Evolutionary conservation across 495 filamentous ascomycete genomes (phyloP).

Genomic region (Lepidopterella palustris): DNA sequence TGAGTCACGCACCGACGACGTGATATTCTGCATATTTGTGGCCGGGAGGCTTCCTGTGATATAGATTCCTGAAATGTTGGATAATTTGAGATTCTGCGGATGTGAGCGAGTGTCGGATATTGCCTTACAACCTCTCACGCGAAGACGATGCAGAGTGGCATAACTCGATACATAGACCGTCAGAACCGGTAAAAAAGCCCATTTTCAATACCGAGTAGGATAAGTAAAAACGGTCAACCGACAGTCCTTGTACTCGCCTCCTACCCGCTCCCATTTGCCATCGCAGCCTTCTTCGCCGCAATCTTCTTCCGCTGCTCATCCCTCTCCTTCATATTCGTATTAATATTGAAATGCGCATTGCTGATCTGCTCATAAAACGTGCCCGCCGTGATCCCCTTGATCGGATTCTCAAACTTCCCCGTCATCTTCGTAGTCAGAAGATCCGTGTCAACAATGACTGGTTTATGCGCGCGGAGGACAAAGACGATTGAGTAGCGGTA

Average conservation of each 20-base stretch:
- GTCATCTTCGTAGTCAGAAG: constrained; percentile 17
- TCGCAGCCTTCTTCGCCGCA: neutral
- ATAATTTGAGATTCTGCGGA: neutral
- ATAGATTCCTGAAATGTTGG: too few species aligned
- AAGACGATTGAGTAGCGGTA: constrained; percentile 29
- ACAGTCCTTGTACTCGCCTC: neutral
- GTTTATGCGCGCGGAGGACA: constrained; percentile 20
- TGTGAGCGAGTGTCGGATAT: neutral
- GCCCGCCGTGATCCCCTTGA: constrained; percentile 18
- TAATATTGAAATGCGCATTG: constrained; percentile 27
- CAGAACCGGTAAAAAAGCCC: neutral
- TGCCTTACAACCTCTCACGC: neutral
- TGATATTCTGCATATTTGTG: too few species aligned
- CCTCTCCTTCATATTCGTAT: constrained; percentile 18
- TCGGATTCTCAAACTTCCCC: constrained; percentile 15
- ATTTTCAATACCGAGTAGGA: neutral
- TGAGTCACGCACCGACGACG: too few species aligned
- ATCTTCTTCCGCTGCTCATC: constrained; percentile 24
- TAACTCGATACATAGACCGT: neutral
- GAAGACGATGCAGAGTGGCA: neutral
- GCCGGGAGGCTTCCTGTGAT: too few species aligned
- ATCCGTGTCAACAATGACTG: constrained; percentile 10
- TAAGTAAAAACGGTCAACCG: neutral
- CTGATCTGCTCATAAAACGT: constrained; percentile 19
- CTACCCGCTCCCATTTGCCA: neutral